Evolutionary conservation across 768 basidiomycete species (phyloP).

Genomic region (Flagelloscypha sp.): DNA sequence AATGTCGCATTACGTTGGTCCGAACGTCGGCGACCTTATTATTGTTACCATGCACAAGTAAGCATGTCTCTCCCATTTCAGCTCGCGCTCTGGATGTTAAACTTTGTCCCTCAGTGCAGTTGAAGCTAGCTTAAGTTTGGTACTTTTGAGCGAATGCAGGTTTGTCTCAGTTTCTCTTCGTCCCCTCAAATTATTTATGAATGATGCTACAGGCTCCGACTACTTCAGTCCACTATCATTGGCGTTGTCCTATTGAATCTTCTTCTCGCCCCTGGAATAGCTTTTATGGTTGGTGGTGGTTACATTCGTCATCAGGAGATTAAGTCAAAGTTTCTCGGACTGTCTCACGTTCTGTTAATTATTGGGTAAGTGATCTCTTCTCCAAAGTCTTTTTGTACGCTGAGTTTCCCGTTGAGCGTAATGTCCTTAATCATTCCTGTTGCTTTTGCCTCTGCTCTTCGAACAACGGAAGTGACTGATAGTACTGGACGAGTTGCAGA

Average conservation of each 20-base stretch:
- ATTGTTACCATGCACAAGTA: conserved; percentile 47
- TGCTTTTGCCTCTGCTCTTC: conserved; percentile 34
- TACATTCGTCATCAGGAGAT: conserved; percentile 34
- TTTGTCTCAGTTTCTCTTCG: conserved; percentile 18
- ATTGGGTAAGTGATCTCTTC: conserved; percentile 26
- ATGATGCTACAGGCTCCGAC: conserved; percentile 29
- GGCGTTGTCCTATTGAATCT: conserved; percentile 39
- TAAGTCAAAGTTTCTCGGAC: conserved; percentile 29
- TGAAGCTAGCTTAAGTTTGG: conserved; percentile 41
- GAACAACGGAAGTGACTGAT: conserved; percentile 14
- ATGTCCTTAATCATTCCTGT: conserved; percentile 34
- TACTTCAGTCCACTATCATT: conserved; percentile 38
- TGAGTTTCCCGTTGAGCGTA: conserved; percentile 20
- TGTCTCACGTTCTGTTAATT: conserved; percentile 36
- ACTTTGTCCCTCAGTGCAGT: conserved; percentile 26
- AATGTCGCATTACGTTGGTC: conserved; percentile 40
- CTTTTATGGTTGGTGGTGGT: conserved; percentile 36
- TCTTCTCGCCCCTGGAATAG: conserved; percentile 34
- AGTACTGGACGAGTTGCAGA: conserved; percentile 5
- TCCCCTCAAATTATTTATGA: background rate
- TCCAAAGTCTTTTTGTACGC: background rate
- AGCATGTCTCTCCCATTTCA: conserved; percentile 5
- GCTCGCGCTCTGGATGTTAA: background rate
- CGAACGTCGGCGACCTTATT: conserved; percentile 40
- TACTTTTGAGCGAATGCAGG: conserved; percentile 40